phyloP scores from a whole-genome alignment of 805 yeast genomes.

The Pichia membranifaciens region DNA sequence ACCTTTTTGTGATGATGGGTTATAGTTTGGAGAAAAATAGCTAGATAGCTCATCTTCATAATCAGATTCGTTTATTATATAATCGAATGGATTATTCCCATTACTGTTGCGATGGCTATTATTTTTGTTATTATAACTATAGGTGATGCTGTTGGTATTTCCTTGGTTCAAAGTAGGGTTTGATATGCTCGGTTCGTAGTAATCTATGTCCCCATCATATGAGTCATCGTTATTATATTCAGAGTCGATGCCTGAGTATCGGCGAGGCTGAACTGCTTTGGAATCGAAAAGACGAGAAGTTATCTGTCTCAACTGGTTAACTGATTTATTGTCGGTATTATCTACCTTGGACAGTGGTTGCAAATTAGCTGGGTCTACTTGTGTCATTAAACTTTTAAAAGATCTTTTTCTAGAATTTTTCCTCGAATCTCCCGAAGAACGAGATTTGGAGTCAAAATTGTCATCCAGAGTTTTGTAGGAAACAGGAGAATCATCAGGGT shows the following conservation, averaged over 20 bases:
- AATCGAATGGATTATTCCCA: conserved; percentile 1
- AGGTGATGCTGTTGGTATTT: conserved; percentile 2
- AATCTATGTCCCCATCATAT: conserved; percentile 43
- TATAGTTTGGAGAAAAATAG: conserved; percentile 7
- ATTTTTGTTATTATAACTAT: conserved; percentile 6
- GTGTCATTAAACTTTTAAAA: conserved; percentile 3
- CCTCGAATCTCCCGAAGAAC: conserved; percentile 18
- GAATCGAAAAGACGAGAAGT: conserved; percentile 70
- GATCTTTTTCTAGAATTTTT: conserved; percentile 13
- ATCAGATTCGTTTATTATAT: conserved; percentile 19
- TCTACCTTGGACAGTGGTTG: conserved; percentile 8
- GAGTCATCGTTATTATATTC: conserved; percentile 41
- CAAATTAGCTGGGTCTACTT: neutral
- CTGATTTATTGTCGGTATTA: conserved; percentile 6
- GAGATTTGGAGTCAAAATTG: conserved; percentile 17
- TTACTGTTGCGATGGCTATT: conserved; percentile 1
- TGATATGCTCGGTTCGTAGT: conserved; percentile 12
- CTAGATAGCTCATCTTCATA: conserved; percentile 23
- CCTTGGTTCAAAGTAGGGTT: neutral
- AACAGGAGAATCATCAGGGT: conserved; percentile 1
- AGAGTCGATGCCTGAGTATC: conserved; percentile 53
- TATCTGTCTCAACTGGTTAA: conserved; percentile 40
- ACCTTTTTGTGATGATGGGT: neutral
- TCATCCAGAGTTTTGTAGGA: conserved; percentile 8
- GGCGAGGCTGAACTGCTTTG: conserved; percentile 63